A percentile compares a stretch with the other conserved stretches of the same genome.
phyloP scores from a whole-genome alignment of 2,329 filamentous ascomycete genomes.

The Aphanocladium album region DNA sequence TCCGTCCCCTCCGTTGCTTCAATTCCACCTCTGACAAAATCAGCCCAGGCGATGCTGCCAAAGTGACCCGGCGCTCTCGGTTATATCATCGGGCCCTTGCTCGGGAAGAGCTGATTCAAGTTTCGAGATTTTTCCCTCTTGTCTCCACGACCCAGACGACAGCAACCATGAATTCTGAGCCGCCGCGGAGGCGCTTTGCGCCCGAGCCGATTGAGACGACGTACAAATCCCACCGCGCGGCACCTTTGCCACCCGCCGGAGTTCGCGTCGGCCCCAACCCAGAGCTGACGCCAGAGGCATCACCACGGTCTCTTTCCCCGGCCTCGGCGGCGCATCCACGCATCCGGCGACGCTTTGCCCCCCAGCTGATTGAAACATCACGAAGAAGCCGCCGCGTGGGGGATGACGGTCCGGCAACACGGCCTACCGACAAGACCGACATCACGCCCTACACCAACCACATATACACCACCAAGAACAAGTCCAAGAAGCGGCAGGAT shows the following conservation, averaged over 20 bases:
- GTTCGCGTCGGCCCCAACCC: constrained; percentile 44
- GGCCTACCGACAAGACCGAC: constrained; percentile 66
- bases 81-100: not conserved
- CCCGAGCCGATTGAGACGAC: constrained; percentile 70
- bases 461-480: constrained; percentile 46
- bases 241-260: constrained; percentile 12
- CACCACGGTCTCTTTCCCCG: constrained; percentile 44
- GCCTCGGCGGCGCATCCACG: not conserved
- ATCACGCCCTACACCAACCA: constrained; percentile 60
- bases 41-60: not conserved
- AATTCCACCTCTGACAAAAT: not conserved
- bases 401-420: constrained; percentile 57
- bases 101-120: not conserved
- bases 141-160: not conserved
- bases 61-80: not conserved
- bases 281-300: constrained; percentile 52
- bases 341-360: constrained; percentile 54
- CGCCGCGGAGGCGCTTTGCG: constrained; percentile 54
- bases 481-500: constrained; percentile 35
- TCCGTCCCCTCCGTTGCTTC: not conserved
- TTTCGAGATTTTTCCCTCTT: not conserved
- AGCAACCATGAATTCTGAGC: constrained; percentile 23
- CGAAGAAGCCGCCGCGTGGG: constrained; percentile 64
- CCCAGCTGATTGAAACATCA: constrained; percentile 77
- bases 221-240: constrained; percentile 50